Conservation (phyloP, 169 alveolate species). For the Amoebophrya sp. region DNA sequence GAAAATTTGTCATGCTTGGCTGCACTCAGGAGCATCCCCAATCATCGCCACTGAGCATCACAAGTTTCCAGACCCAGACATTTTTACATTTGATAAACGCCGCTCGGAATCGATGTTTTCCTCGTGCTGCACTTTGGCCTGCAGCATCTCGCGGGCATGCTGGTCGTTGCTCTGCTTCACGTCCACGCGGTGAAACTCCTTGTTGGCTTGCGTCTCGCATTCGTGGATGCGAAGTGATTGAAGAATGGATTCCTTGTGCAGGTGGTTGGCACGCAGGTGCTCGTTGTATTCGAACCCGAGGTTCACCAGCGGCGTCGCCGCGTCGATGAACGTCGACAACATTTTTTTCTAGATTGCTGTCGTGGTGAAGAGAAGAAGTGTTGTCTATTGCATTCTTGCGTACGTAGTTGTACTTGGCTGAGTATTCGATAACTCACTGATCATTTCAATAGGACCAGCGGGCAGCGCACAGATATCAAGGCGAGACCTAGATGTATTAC, state of each 20-base stretch:
- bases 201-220: background rate
- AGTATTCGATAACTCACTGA: too few relatives aligned
- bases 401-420: too few relatives aligned
- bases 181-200: background rate
- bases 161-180: background rate
- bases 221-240: background rate
- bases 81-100: too few relatives aligned
- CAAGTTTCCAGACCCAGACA: too few relatives aligned
- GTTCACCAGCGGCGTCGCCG: constrained; percentile 3
- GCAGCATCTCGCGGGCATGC: constrained; percentile 5
- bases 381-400: too few relatives aligned
- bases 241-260: background rate
- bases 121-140: constrained; percentile 9
- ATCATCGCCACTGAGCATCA: too few relatives aligned
- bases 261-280: constrained; percentile 12
- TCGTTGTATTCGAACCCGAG: constrained; percentile 1
- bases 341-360: background rate
- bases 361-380: too few relatives aligned
- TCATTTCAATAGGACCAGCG: too few relatives aligned
- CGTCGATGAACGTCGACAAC: background rate
- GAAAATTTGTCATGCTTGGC: too few relatives aligned
- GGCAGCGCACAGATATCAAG: too few relatives aligned
- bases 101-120: constrained; percentile 21
- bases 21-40: too few relatives aligned
- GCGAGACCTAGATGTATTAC: too few relatives aligned